Evolutionary conservation across 306 rosid species (phyloP).

Genomic region (Casuarina glauca): DNA sequence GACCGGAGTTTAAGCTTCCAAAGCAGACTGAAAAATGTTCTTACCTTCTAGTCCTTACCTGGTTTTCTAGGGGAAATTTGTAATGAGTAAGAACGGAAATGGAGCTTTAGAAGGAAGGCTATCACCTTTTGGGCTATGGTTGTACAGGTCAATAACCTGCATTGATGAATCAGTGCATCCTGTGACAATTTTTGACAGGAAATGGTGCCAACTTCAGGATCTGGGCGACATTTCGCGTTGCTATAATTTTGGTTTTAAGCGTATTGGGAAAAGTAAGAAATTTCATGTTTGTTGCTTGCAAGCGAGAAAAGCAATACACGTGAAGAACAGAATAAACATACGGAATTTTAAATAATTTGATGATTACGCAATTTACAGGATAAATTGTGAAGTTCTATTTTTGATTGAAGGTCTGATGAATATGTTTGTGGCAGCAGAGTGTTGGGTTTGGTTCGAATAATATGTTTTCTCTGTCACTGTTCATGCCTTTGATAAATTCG

Average conservation of each 20-base stretch:
- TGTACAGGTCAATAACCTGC: background rate
- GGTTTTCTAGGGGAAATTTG: background rate
- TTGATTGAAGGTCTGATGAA: background rate
- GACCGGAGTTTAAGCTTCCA: background rate
- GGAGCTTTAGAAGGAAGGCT: background rate
- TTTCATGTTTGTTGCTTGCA: background rate
- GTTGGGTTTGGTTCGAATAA: background rate
- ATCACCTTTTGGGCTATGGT: background rate
- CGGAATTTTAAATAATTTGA: background rate
- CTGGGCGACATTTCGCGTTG: background rate
- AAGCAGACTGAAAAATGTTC: background rate
- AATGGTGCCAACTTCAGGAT: background rate
- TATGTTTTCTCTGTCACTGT: background rate
- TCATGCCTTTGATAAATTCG: background rate
- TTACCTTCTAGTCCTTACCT: background rate
- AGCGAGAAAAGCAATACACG: background rate
- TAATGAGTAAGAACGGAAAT: background rate
- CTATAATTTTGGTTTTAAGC: background rate
- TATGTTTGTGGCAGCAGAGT: background rate
- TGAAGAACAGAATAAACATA: background rate
- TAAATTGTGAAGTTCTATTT: background rate
- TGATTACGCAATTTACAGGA: background rate
- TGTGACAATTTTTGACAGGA: background rate
- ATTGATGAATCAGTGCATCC: background rate
- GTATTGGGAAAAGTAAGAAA: background rate